phyloP scores from a whole-genome alignment of 345 rosid genomes.

The Brassica nigra region DNA sequence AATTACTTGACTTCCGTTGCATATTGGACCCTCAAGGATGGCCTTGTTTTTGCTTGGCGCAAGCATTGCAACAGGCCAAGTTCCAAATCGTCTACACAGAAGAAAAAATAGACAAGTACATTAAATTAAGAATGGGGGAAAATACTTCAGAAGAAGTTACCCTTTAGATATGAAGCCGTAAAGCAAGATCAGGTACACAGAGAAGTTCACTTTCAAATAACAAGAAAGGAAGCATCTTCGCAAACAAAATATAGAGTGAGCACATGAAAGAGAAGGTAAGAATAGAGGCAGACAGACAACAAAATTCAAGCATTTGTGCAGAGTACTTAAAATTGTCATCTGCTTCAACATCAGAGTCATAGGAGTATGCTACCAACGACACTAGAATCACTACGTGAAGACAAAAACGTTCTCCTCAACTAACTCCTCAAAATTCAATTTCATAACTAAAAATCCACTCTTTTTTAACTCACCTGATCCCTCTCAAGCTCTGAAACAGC shows the following conservation, averaged over 20 bases:
- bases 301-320: too few species aligned
- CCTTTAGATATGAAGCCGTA: neutral
- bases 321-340: neutral
- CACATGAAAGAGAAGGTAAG: neutral
- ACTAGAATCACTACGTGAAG: neutral
- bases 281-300: neutral
- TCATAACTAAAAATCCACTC: neutral
- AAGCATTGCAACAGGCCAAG: constrained; percentile 97
- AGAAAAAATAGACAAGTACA: constrained; percentile 1
- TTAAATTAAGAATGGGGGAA: neutral
- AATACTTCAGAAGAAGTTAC: neutral
- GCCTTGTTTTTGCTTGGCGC: constrained; percentile 90
- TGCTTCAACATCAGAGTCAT: neutral
- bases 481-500: constrained; percentile 69
- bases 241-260: neutral
- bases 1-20: constrained; percentile 72
- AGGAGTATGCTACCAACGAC: neutral
- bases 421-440: neutral
- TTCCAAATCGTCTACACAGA: constrained; percentile 72
- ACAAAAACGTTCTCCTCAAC: too few species aligned
- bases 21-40: constrained; percentile 81
- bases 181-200: neutral
- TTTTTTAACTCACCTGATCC: constrained; percentile 54
- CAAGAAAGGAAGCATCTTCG: too few species aligned
- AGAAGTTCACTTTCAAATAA: neutral